phyloP scores from a whole-genome alignment of 2,329 filamentous ascomycete genomes.

The Colletotrichum siamense region DNA sequence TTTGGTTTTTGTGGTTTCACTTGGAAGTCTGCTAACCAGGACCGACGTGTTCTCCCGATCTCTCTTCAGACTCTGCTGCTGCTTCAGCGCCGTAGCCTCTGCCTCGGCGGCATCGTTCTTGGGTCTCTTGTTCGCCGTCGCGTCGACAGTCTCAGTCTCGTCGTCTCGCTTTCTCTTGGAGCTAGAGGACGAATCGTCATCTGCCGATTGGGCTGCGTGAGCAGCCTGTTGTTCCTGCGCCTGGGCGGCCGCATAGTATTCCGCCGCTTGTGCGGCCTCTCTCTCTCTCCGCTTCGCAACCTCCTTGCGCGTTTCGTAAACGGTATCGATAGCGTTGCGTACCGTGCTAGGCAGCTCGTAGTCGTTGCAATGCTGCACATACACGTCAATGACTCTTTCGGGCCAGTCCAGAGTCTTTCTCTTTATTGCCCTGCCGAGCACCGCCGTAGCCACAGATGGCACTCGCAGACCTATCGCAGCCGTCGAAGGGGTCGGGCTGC shows the following conservation, averaged over 20 bases:
- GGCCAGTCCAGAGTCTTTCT: constrained; percentile 75
- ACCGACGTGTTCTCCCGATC: constrained; percentile 92
- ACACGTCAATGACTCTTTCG: constrained; percentile 76
- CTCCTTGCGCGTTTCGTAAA: constrained; percentile 70
- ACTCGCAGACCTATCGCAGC: constrained; percentile 57
- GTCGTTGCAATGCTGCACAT: constrained; percentile 83
- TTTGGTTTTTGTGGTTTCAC: constrained; percentile 71
- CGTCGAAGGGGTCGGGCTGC: constrained; percentile 57
- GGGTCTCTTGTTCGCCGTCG: constrained; percentile 70
- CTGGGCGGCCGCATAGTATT: constrained; percentile 52
- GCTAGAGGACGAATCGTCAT: constrained; percentile 42
- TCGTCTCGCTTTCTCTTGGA: constrained; percentile 79
- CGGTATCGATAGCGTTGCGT: constrained; percentile 74
- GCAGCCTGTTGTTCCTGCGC: constrained; percentile 36
- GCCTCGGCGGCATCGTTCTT: constrained; percentile 49
- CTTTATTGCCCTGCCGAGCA: constrained; percentile 74
- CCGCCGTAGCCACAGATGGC: constrained; percentile 76
- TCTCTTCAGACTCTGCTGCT: constrained; percentile 61
- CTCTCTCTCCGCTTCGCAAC: constrained; percentile 68
- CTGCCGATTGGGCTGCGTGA: constrained; percentile 27
- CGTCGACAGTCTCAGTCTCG: constrained; percentile 53
- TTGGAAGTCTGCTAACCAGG: constrained; percentile 79
- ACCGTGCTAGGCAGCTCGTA: constrained; percentile 82
- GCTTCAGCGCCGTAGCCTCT: constrained; percentile 37
- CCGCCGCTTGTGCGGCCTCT: constrained; percentile 67